A percentile compares a stretch with the other conserved stretches of the same genome.
phyloP scores from a whole-genome alignment of 2,329 filamentous ascomycete genomes.

The Aureobasidium leucospermi region DNA sequence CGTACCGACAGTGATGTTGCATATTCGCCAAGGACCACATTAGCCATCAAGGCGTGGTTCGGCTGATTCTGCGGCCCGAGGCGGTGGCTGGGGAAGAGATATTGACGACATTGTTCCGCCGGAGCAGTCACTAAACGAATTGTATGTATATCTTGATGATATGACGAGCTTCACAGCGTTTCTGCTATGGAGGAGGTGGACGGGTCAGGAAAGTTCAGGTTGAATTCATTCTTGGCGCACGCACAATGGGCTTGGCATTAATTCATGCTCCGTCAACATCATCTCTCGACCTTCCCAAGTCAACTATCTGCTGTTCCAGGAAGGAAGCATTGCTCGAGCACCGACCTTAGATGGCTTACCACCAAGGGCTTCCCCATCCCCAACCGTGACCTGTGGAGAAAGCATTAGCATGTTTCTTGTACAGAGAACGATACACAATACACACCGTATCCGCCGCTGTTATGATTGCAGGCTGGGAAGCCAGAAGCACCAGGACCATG shows the following conservation, averaged over 20 bases:
- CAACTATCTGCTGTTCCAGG: background rate
- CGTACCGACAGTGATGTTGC: background rate
- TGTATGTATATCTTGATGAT: background rate
- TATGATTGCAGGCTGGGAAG: conserved; percentile 8
- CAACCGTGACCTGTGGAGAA: background rate
- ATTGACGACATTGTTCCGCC: background rate
- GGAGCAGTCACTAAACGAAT: background rate
- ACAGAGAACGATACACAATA: no score
- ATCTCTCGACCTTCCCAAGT: background rate
- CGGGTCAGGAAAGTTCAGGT: background rate
- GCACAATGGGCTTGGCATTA: background rate
- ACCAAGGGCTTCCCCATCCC: conserved; percentile 8
- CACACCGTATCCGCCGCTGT: background rate
- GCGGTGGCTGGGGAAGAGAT: background rate
- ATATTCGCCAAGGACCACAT: background rate
- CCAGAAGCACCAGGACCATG: conserved; percentile 1
- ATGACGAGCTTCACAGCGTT: background rate
- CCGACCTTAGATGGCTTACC: background rate
- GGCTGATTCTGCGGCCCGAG: background rate
- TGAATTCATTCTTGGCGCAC: background rate
- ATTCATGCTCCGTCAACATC: background rate
- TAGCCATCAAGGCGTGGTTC: conserved; percentile 6
- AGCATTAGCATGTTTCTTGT: no score
- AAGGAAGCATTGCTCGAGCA: background rate
- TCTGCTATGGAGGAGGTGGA: background rate